Conservation (phyloP, 768 basidiomycete genomes). For the Mycena pura region DNA sequence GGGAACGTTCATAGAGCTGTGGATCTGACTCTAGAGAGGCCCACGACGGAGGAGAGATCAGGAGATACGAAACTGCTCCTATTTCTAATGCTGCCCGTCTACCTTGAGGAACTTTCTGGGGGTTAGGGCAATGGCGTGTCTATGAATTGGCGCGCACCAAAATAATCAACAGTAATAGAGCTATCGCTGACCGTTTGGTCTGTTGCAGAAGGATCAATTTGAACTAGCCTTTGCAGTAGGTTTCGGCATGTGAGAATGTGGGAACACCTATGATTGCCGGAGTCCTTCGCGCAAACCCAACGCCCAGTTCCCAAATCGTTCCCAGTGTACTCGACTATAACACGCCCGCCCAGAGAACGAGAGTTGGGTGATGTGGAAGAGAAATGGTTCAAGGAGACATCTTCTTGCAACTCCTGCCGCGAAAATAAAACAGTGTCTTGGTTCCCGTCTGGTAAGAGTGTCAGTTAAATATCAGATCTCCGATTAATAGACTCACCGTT, state of each 20-base stretch:
- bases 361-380: neutral
- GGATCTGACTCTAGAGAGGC: slow-evolving; percentile 2
- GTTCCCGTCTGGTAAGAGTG: neutral
- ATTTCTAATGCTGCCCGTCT: neutral
- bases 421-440: neutral
- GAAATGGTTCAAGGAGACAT: slow-evolving; percentile 1
- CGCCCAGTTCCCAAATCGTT: neutral
- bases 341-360: neutral
- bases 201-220: neutral
- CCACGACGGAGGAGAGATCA: slow-evolving; percentile 15
- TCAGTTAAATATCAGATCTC: neutral
- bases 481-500: neutral
- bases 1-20: neutral
- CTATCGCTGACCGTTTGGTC: neutral
- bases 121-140: neutral
- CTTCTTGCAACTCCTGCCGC: neutral
- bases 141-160: neutral
- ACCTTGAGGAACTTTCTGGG: neutral
- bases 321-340: slow-evolving; percentile 1
- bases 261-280: neutral
- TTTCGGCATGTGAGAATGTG: neutral
- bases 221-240: slow-evolving; percentile 5
- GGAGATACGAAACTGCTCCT: slow-evolving; percentile 11
- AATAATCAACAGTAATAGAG: neutral
- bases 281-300: slow-evolving; percentile 12